Percentiles rank a stretch among this genome's conserved stretches.
These are phyloP conservation scores for Capronia epimyces DNA, from an alignment of 2,329 filamentous ascomycete genomes.

Conservation along the genomic window DNA sequence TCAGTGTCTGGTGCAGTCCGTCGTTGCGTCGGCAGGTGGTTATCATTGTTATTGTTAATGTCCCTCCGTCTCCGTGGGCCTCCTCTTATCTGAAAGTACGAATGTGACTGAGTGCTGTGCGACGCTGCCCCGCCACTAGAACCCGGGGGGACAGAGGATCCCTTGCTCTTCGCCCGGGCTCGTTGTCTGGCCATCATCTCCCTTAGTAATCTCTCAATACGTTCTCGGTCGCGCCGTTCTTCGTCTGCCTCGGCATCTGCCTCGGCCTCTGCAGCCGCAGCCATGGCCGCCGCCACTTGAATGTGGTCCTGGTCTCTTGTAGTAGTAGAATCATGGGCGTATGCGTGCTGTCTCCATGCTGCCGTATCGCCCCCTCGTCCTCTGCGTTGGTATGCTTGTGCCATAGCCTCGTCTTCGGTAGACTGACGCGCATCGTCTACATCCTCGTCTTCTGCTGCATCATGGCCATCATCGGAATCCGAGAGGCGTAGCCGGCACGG, in stretches of 20 bases:
- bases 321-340: slow-evolving; percentile 7
- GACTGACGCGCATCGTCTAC: slow-evolving; percentile 8
- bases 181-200: slow-evolving; percentile 26
- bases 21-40: neutral
- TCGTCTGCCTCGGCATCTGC: slow-evolving; percentile 12
- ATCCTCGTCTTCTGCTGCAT: slow-evolving; percentile 16
- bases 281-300: slow-evolving; percentile 28
- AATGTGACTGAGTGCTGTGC: neutral
- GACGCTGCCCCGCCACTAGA: neutral
- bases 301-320: neutral
- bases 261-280: slow-evolving; percentile 31
- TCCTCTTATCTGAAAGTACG: neutral
- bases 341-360: slow-evolving; percentile 1
- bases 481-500: slow-evolving; percentile 36
- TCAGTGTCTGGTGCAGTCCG: neutral
- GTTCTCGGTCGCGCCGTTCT: slow-evolving; percentile 21
- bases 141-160: neutral
- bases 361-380: neutral
- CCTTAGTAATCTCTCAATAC: slow-evolving; percentile 22
- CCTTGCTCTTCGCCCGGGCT: slow-evolving; percentile 16
- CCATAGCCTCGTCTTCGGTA: neutral
- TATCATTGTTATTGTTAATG: neutral
- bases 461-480: slow-evolving; percentile 35
- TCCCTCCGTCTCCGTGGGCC: neutral
- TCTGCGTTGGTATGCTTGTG: slow-evolving; percentile 1